phyloP scores from a whole-genome alignment of 192 early-diverging fungal genomes.

The Entrophospora sp. region DNA sequence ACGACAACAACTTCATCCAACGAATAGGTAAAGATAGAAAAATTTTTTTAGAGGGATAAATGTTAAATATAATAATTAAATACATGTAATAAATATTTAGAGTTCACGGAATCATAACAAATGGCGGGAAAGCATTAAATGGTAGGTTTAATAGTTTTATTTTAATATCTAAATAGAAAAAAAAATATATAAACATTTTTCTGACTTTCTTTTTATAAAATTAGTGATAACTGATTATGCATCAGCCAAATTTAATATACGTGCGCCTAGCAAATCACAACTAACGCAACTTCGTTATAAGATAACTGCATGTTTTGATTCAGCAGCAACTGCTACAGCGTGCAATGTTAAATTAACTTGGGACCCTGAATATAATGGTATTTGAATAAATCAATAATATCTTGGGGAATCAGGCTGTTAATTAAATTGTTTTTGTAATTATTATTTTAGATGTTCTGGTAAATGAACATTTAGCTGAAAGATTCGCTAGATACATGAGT shows the following conservation, averaged over 20 bases:
- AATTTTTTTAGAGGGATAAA: too few species aligned
- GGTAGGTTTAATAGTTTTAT: constrained; percentile 18
- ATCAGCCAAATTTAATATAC: constrained; percentile 43
- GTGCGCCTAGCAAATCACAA: too few species aligned
- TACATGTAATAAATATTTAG: constrained; percentile 5
- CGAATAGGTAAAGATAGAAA: constrained; percentile 45
- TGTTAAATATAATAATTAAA: background rate
- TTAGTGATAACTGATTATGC: constrained; percentile 61
- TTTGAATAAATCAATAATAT: too few species aligned
- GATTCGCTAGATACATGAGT: too few species aligned
- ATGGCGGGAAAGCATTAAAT: constrained; percentile 54
- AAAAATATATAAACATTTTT: background rate
- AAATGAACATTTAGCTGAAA: too few species aligned
- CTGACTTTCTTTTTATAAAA: constrained; percentile 13
- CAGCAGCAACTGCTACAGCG: constrained; percentile 44
- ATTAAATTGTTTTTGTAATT: too few species aligned
- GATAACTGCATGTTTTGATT: constrained; percentile 53
- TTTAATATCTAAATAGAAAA: background rate
- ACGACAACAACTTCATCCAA: constrained; percentile 65
- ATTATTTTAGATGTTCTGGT: too few species aligned
- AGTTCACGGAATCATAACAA: constrained; percentile 67
- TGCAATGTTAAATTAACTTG: too few species aligned
- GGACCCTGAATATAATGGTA: too few species aligned
- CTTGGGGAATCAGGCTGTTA: too few species aligned
- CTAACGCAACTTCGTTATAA: too few species aligned